These are phyloP conservation scores for Hypoxylon crocopeplum DNA, from an alignment of 495 filamentous ascomycete genomes.

Conservation along the genomic window DNA sequence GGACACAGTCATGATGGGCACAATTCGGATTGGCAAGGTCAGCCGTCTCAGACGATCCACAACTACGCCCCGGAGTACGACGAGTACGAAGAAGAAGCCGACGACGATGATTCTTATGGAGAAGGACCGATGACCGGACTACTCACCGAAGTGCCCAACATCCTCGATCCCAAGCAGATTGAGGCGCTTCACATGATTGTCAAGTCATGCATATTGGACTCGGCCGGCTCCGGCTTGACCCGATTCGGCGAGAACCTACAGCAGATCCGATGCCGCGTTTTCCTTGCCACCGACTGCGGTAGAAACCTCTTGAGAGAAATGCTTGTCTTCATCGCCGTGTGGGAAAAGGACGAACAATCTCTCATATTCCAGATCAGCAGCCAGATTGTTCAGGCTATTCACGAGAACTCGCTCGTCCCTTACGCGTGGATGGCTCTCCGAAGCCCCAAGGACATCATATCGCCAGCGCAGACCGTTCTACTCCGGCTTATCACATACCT, in stretches of 20 bases:
- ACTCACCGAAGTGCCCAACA: constrained; percentile 91
- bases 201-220: constrained; percentile 84
- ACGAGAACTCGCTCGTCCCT: constrained; percentile 85
- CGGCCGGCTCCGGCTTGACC: constrained; percentile 60
- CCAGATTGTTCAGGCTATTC: constrained; percentile 90
- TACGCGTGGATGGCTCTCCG: constrained; percentile 89
- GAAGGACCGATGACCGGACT: constrained; percentile 87
- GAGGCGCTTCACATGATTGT: constrained; percentile 95
- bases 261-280: constrained; percentile 82
- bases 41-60: constrained; percentile 48
- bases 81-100: constrained; percentile 74
- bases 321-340: constrained; percentile 93
- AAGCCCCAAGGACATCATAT: constrained; percentile 94
- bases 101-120: constrained; percentile 80
- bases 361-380: constrained; percentile 95
- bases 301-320: constrained; percentile 87
- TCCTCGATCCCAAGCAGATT: constrained; percentile 90
- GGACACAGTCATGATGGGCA: too few relatives aligned
- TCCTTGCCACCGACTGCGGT: constrained; percentile 84
- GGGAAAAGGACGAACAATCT: constrained; percentile 90
- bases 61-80: constrained; percentile 53
- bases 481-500: constrained; percentile 89
- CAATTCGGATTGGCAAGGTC: constrained; percentile 57
- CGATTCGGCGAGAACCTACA: constrained; percentile 75
- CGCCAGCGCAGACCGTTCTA: constrained; percentile 89